Conservation (phyloP, 2,329 filamentous ascomycete species). For the Myriosclerotinia curreyana region DNA sequence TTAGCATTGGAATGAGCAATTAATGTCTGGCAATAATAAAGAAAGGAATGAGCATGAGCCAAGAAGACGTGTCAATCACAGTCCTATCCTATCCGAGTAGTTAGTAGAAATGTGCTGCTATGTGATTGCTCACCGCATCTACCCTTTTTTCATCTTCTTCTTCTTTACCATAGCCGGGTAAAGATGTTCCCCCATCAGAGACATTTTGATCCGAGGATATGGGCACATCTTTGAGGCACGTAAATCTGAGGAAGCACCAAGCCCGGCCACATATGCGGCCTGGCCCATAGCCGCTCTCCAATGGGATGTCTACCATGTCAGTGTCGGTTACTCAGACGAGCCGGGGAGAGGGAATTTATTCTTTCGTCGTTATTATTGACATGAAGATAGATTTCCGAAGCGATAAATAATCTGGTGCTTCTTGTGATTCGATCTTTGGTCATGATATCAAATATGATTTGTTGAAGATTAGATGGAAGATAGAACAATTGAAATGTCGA, state of each 20-base stretch:
- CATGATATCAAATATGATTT: neutral
- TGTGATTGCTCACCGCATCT: constrained; percentile 19
- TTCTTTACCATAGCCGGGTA: constrained; percentile 13
- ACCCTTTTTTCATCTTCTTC: neutral
- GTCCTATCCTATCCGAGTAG: constrained; percentile 8
- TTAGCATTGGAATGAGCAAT: constrained; percentile 2
- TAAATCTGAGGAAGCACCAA: constrained; percentile 15
- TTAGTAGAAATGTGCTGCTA: neutral
- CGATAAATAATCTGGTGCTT: too few species aligned
- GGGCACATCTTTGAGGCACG: constrained; percentile 17
- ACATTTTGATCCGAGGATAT: constrained; percentile 19
- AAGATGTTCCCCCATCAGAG: constrained; percentile 15
- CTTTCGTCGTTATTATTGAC: neutral
- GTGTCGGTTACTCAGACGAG: constrained; percentile 7
- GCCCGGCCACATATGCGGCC: constrained; percentile 18
- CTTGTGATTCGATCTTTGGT: constrained; percentile 1
- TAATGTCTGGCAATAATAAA: neutral
- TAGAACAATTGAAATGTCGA: too few species aligned
- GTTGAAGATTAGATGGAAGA: neutral
- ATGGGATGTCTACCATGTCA: constrained; percentile 18
- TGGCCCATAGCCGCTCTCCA: constrained; percentile 17
- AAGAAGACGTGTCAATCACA: constrained; percentile 16
- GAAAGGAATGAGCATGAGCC: neutral
- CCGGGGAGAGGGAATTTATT: constrained; percentile 6
- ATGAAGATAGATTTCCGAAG: constrained; percentile 22